These are phyloP conservation scores for Candida chauliodis DNA, from an alignment of 805 yeast species.

Conservation along the genomic window DNA sequence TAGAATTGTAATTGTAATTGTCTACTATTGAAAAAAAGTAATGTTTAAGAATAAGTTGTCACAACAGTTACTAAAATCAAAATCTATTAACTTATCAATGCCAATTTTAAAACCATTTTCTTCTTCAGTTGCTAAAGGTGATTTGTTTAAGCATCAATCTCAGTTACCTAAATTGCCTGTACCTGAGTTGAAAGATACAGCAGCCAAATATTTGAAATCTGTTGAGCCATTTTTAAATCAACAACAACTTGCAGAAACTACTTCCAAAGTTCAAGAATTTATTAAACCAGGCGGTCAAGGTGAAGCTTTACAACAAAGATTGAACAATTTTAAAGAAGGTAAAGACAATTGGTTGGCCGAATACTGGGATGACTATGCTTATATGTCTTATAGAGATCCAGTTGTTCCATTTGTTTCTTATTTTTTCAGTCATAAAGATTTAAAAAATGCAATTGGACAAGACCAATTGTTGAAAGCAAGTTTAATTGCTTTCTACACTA, in stretches of 20 bases:
- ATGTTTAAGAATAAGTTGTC: conserved; percentile 7
- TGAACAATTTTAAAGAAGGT: conserved; percentile 52
- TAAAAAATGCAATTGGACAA: conserved; percentile 52
- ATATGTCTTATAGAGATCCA: conserved; percentile 87
- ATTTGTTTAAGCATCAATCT: conserved; percentile 67
- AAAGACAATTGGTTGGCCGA: conserved; percentile 86
- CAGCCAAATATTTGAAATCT: conserved; percentile 63
- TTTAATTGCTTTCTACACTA: conserved; percentile 62
- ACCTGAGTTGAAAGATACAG: conserved; percentile 72
- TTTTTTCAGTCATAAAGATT: conserved; percentile 79
- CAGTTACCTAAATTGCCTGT: conserved; percentile 83
- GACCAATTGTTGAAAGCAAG: conserved; percentile 74
- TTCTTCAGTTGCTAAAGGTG: conserved; percentile 47
- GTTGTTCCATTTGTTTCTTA: conserved; percentile 93
- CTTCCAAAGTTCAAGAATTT: conserved; percentile 64
- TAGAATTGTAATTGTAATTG: too few species aligned
- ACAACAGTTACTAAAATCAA: conserved; percentile 5
- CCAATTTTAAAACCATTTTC: conserved; percentile 20
- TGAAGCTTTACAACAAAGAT: conserved; percentile 62
- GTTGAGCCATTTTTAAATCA: conserved; percentile 63
- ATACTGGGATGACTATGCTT: conserved; percentile 94
- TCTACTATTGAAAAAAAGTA: too few species aligned
- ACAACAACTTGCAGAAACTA: conserved; percentile 48
- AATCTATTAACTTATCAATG: conserved; percentile 10
- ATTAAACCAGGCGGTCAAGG: conserved; percentile 51